Base-by-base conservation (phyloP, 176 grass and related monocot species). In the Ensete glaucum region DNA sequence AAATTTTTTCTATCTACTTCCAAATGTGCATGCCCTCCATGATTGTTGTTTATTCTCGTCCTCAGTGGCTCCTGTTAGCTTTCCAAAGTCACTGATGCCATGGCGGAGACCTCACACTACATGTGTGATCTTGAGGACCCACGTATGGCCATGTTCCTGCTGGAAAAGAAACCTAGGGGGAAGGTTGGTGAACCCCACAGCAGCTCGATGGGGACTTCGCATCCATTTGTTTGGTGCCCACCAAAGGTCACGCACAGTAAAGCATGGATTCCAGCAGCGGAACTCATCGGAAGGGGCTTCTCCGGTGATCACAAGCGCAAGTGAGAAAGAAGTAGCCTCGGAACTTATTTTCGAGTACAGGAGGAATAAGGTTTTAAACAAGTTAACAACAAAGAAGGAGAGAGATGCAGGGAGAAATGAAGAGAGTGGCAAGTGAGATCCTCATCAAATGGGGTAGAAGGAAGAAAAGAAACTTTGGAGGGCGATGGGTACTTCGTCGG, bases 391-490 rank as follows among this genome's bases (percentile, higher is more conserved):
- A 34, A 5, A 34, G 5, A 34, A 3, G 0, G 29, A 34, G 4
- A 34, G 29, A 34, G 29, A 34, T 34, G 29, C 29, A 34, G 29
- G 29, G 29, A 34, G 29, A 34, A 34, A 34, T 5, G 29, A 43
- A 43, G 34, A 43, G 34, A 43, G 34, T 43, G 34, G 4, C 34
- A 43, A 43, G 69, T 62, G 58, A 74, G 78, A 83, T 86, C 76
- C 81, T 81, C 78, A 67, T 57, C 74, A 54, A 75, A 81, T 55
- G 8, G 20, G 43, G 51, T 77, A 26, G 62, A 77, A 53, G 54
- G 60, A 75, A 62, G 54, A 29, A 12, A 76, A 79, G 69, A 59
- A 15, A 63, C 63, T 22, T 0, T 12, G 63, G 3, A 6, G 4
- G 34, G 34, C 34, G 34, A 43, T 43, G 34, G 34, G 34, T 43